These are phyloP conservation scores for Aspergillus nomiae DNA, from an alignment of 2,329 filamentous ascomycete genomes.

Conservation along the genomic window DNA sequence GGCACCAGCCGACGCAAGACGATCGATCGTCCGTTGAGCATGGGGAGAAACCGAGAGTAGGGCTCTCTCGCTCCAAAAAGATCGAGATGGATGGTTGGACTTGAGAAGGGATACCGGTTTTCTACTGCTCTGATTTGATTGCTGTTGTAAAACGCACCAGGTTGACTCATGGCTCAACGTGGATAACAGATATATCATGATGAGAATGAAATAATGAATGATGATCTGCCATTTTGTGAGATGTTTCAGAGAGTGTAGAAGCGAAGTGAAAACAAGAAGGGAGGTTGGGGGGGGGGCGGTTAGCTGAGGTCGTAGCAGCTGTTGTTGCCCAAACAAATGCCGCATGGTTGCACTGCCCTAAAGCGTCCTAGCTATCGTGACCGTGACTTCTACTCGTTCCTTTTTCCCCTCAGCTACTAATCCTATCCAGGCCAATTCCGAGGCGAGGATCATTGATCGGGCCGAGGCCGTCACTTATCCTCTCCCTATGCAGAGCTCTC, in stretches of 20 bases:
- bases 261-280: neutral
- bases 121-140: neutral
- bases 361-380: neutral
- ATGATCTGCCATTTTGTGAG: neutral
- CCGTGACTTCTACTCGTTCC: neutral
- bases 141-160: neutral
- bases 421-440: neutral
- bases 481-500: neutral
- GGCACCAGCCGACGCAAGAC: neutral
- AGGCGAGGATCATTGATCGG: neutral
- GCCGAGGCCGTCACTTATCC: neutral
- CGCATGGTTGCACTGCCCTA: neutral
- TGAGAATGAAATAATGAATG: conserved; percentile 5
- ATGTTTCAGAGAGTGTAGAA: neutral
- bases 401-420: neutral
- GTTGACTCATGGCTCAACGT: neutral
- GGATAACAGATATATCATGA: neutral
- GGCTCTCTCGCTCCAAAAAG: neutral
- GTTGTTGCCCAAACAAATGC: neutral
- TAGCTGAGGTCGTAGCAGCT: neutral
- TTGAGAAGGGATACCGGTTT: neutral
- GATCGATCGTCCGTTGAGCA: neutral
- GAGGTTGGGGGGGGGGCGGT: neutral
- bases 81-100: neutral
- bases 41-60: neutral